phyloP scores from a whole-genome alignment of 2,329 filamentous ascomycete species.

The Teratosphaeria viscida region DNA sequence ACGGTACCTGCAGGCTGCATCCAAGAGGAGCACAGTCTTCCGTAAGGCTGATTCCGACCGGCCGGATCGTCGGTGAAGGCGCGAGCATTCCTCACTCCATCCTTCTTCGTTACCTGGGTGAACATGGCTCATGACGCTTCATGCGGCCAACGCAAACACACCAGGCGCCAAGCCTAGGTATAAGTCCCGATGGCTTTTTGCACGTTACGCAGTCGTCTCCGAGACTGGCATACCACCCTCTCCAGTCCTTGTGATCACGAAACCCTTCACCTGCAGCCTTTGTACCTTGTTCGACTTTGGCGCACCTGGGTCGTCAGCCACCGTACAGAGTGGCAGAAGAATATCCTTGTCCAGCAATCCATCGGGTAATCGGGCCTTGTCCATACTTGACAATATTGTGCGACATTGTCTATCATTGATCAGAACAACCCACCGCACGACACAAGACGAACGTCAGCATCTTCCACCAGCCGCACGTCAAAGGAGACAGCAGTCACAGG shows the following conservation, averaged over 20 bases:
- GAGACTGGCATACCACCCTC: conserved; percentile 16
- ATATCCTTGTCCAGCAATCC: conserved; percentile 5
- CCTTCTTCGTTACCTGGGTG: conserved; percentile 14
- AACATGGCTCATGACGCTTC: conserved; percentile 1
- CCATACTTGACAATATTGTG: conserved; percentile 11
- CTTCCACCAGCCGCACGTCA: conserved; percentile 6
- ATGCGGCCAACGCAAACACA: neutral
- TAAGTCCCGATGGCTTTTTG: neutral
- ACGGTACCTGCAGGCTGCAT: neutral
- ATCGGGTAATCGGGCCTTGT: conserved; percentile 3
- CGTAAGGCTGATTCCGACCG: neutral
- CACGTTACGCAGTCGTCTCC: conserved; percentile 19
- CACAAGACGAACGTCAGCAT: conserved; percentile 1
- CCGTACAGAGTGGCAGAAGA: conserved; percentile 1
- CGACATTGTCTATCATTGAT: conserved; percentile 11
- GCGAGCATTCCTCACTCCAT: neutral
- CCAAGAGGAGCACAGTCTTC: neutral
- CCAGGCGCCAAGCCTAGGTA: neutral
- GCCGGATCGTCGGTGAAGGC: neutral
- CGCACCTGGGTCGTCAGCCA: conserved; percentile 1
- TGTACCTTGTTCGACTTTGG: conserved; percentile 9
- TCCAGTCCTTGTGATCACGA: conserved; percentile 7
- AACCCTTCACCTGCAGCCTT: conserved; percentile 9
- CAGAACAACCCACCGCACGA: conserved; percentile 6
- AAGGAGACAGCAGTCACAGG: conserved; percentile 6